phyloP scores from a whole-genome alignment of 306 rosid species.

The Benincasa hispida region DNA sequence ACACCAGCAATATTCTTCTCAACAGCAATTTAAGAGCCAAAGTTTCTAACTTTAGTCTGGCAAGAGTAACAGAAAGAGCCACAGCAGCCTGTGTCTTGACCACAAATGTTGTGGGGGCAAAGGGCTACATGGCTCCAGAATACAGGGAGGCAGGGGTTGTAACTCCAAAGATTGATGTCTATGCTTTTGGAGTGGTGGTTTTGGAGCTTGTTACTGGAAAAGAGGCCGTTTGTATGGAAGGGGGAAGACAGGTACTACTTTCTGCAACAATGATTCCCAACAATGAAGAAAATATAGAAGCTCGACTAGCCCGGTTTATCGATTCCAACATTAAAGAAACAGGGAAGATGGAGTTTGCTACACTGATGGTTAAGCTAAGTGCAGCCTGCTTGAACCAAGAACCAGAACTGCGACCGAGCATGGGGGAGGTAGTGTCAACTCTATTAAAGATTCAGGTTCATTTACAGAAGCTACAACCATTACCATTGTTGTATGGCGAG shows the following conservation, averaged over 20 bases:
- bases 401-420: conserved; percentile 22
- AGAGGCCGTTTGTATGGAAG: conserved; percentile 21
- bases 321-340: conserved; percentile 29
- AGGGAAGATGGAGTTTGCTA: conserved; percentile 12
- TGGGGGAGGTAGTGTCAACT: conserved; percentile 13
- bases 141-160: conserved; percentile 24
- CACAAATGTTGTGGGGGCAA: conserved; percentile 9
- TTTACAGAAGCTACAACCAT: neutral
- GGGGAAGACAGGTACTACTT: conserved; percentile 35
- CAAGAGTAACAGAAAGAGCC: conserved; percentile 24
- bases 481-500: neutral
- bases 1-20: conserved; percentile 35
- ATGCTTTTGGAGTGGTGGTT: conserved; percentile 47
- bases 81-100: neutral
- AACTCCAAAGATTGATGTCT: conserved; percentile 47
- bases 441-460: conserved; percentile 15
- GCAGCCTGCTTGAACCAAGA: conserved; percentile 37
- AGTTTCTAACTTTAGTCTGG: conserved; percentile 46
- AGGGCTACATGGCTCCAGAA: conserved; percentile 42
- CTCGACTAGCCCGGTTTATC: conserved; percentile 18
- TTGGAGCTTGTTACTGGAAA: conserved; percentile 48
- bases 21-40: conserved; percentile 43
- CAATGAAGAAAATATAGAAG: conserved; percentile 22
- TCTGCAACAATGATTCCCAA: conserved; percentile 12
- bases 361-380: conserved; percentile 28